A percentile compares a stretch with the other conserved stretches of the same genome.
Evolutionary conservation across 129 eudicot genomes (phyloP).

Genomic region (carrot (Daucus carota)): DH1_v3.0 NC_030388.2:22487001-22487500

Average conservation of each 20-base stretch:
- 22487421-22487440: too few species aligned
- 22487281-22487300: slow-evolving; percentile 95
- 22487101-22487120: slow-evolving; percentile 84
- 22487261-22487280: slow-evolving; percentile 78
- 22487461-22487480: too few species aligned
- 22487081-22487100: slow-evolving; percentile 97
- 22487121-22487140: slow-evolving; percentile 86
- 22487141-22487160: slow-evolving; percentile 94
- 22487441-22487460: too few species aligned
- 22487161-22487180: slow-evolving; percentile 91
- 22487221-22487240: slow-evolving; percentile 86
- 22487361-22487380: background rate
- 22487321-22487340: slow-evolving; percentile 39
- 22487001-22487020: slow-evolving; percentile 98
- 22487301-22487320: slow-evolving; percentile 84
- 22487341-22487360: too few species aligned
- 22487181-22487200: slow-evolving; percentile 94
- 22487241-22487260: slow-evolving; percentile 96
- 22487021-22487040: slow-evolving; percentile 72
- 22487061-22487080: slow-evolving; percentile 80
- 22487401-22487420: too few species aligned
- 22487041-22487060: slow-evolving; percentile 60
- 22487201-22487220: slow-evolving; percentile 94
- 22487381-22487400: too few species aligned
- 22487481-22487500: too few species aligned